Evolutionary conservation across 495 filamentous ascomycete species (phyloP), one percentile per base, ranked within the genome.

Genomic region (Lophiostoma macrostomum): DNA sequence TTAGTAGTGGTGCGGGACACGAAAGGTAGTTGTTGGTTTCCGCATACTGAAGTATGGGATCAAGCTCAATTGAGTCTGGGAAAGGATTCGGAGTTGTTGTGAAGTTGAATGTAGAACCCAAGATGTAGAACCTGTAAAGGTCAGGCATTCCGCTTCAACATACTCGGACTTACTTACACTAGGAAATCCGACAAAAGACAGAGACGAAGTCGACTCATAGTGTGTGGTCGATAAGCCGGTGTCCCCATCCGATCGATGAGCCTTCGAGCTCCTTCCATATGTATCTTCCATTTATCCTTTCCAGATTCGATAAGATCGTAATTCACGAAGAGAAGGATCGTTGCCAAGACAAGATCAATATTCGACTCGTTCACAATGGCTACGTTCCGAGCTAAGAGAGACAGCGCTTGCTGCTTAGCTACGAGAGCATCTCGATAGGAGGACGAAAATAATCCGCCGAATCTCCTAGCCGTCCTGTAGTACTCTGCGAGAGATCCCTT

Each of bases 21-120:
- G 59, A 63, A 0, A 63, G 43, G 27, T 53, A 63, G 49, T 63
- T 63, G 54, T 63, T 63, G 12, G 48, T 50, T 28, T 63, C 53
- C 4, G 59, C 59, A 28, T 54, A 58, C 13, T 50, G 36, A 3
- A 63, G 30, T 6, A 63, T 50, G 8, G 59, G n/a, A n/a, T n/a
- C n/a, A n/a, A n/a, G n/a, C n/a, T n/a, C n/a, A n/a, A n/a, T n/a
- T n/a, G n/a, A n/a, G n/a, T n/a, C n/a, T n/a, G n/a, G n/a, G n/a
- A n/a, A n/a, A n/a, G n/a, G n/a, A n/a, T 37, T 12, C 3, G 45
- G 32, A 8, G 18, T 23, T 6, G 40, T 39, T n/a, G 53, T 13
- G 25, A 49, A 50, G 19, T 7, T 42, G 4, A 63, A 19, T 18
- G 54, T 63, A 7, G 52, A 56, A 10, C 59, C 59, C n/a, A 63